These are phyloP conservation scores for Salicornia ramosissima DNA, from an alignment of 148 eudicot genomes.

Conservation along the genomic window DNA sequence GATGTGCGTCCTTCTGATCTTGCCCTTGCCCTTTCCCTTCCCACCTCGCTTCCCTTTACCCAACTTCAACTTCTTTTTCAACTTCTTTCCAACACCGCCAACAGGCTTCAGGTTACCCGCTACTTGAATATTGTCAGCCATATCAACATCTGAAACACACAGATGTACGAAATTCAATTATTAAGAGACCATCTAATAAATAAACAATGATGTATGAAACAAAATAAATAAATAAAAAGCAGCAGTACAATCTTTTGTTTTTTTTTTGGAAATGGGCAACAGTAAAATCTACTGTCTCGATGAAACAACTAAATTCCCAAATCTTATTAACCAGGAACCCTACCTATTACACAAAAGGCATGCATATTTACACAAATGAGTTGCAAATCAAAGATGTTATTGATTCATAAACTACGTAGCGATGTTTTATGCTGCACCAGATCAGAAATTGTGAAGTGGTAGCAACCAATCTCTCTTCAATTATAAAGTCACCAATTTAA, in stretches of 20 bases:
- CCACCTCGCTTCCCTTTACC: slow-evolving; percentile 54
- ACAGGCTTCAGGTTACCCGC: slow-evolving; percentile 46
- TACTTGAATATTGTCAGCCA: slow-evolving; percentile 36
- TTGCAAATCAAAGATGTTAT: no score
- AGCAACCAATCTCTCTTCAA: no score
- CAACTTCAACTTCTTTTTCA: slow-evolving; percentile 72
- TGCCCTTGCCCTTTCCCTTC: slow-evolving; percentile 90
- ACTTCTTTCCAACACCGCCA: slow-evolving; percentile 61
- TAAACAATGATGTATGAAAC: not conserved
- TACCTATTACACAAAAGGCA: no score
- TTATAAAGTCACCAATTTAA: no score
- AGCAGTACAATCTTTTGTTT: not conserved
- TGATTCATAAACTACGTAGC: no score
- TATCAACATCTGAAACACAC: slow-evolving; percentile 52
- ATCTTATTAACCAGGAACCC: not conserved
- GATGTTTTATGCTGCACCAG: no score
- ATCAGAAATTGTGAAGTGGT: no score
- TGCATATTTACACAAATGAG: no score
- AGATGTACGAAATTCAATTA: not conserved
- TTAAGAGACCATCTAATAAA: not conserved
- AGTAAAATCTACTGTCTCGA: no score
- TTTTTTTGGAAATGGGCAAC: no score
- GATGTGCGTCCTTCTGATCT: slow-evolving; percentile 59
- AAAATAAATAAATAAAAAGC: not conserved
- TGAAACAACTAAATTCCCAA: not conserved